phyloP scores from a whole-genome alignment of 768 basidiomycete genomes.

The Naganishia kalamii region DNA sequence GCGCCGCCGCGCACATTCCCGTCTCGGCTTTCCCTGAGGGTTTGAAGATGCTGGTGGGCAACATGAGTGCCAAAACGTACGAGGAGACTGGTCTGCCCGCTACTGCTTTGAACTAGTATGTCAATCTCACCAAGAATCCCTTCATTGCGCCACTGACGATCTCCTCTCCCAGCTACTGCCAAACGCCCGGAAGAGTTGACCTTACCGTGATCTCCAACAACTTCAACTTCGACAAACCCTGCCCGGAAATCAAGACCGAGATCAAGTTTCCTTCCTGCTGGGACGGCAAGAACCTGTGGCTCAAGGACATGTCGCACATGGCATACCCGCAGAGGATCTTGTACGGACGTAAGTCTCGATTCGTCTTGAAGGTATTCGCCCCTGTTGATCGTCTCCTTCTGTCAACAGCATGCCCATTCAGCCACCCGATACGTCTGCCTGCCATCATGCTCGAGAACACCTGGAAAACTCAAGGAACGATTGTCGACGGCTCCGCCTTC shows the following conservation, averaged over 20 bases:
- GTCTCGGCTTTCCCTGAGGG: conserved; percentile 39
- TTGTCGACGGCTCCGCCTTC: not conserved
- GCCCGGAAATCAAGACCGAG: conserved; percentile 37
- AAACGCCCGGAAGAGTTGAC: not conserved
- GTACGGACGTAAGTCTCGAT: conserved; percentile 23
- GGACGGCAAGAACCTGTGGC: conserved; percentile 39
- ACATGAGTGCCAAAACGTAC: conserved; percentile 31
- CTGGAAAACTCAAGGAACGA: not conserved
- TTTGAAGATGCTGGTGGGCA: conserved; percentile 37
- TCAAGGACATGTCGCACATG: conserved; percentile 33
- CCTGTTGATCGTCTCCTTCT: conserved; percentile 29
- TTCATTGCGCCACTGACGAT: not conserved
- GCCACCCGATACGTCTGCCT: conserved; percentile 40
- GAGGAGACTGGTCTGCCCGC: conserved; percentile 20
- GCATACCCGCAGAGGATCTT: conserved; percentile 24
- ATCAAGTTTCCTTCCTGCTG: conserved; percentile 39
- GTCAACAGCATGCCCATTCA: conserved; percentile 27
- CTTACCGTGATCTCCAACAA: conserved; percentile 24
- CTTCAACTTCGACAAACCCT: conserved; percentile 30
- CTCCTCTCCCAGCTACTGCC: not conserved
- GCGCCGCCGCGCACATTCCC: conserved; percentile 25
- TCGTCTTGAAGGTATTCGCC: conserved; percentile 23
- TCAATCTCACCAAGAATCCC: not conserved
- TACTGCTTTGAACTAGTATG: conserved; percentile 13
- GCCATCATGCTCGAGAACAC: conserved; percentile 35